Percentiles rank a stretch among this genome's conserved stretches.
Evolutionary conservation across 257 asterid species (phyloP).

Genomic region (Fraxinus excelsior): DNA sequence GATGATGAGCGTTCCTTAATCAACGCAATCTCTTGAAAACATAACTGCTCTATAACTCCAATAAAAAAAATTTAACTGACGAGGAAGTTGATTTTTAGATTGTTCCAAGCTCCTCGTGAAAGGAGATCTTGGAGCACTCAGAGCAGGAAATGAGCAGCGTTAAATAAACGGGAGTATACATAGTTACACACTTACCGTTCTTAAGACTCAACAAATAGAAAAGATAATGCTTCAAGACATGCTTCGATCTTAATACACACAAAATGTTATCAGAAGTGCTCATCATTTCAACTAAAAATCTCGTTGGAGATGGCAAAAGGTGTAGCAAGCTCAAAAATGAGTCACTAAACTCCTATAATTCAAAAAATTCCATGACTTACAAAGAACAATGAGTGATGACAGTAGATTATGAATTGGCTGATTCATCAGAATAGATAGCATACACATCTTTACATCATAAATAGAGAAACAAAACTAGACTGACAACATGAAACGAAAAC

Average conservation of each 20-base stretch:
- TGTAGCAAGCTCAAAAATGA: neutral
- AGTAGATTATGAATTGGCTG: neutral
- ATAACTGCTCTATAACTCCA: neutral
- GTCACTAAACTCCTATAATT: neutral
- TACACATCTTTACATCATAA: neutral
- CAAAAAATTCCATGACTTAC: neutral
- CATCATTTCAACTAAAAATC: neutral
- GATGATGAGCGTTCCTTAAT: neutral
- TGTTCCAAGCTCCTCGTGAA: neutral
- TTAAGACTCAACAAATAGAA: neutral
- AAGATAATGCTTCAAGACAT: neutral
- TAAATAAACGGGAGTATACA: neutral
- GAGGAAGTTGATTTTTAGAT: neutral
- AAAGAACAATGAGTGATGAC: neutral
- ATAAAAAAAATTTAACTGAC: neutral
- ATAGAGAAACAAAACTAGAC: neutral
- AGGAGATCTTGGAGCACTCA: neutral
- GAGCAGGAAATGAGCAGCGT: neutral
- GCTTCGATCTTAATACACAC: neutral
- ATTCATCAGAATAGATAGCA: neutral
- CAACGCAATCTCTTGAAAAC: neutral
- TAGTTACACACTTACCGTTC: neutral
- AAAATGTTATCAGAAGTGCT: conserved; percentile 3
- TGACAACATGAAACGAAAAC: neutral
- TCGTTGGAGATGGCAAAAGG: neutral